Base-by-base conservation (phyloP, 1,139 yeast genomes). In the Tardiomyces blankii region DNA sequence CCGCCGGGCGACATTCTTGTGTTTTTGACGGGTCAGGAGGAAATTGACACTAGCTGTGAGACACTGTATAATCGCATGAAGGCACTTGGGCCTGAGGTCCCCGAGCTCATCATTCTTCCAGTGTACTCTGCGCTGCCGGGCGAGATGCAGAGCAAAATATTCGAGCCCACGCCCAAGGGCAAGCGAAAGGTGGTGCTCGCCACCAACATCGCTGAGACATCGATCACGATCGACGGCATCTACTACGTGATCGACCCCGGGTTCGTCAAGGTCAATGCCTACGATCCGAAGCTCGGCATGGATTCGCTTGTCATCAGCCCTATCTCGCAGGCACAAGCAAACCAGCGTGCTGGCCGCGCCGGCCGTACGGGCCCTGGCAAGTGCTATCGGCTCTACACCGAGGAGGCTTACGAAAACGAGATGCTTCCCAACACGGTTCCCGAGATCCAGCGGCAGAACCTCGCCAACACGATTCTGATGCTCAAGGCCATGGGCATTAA, bases 401-500 rank as follows among this genome's bases (percentile, higher is more conserved):
- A 82, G 54, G 61, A 69, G 19, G 85, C 89, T 0, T 84, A 64
- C 58, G 63, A 75, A 41, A 71, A 68, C 45, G 98, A 93, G 60
- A 87, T 91, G 96, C 65, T 80, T 18, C 80, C 91, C 1, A 83
- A 81, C 51, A 77, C 95, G 0, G 73, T 85, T 2, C 98, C 99
- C 0, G 98, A 91, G 59, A 91, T 91, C 46, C 95, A 88, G 63
- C 70, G 99, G 50, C 94, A 85, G 59, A 91, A 93, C 60, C 66
- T 91, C 49, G 77, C 95, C 3, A 77, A 83, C 58, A 88, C 96
- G 0, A 81, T 89, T 43, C 68, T 91, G 54, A 80, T 89, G 85
- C 71, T 91, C 50, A 91, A 91, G 60, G 95, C 96, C 1, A 88
- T 91, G 93, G 97, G 97, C 0, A 86, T 91, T 45, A 75, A 84